Base-by-base conservation (phyloP, 163 green algal species). In the Volvox carteri region DNA sequence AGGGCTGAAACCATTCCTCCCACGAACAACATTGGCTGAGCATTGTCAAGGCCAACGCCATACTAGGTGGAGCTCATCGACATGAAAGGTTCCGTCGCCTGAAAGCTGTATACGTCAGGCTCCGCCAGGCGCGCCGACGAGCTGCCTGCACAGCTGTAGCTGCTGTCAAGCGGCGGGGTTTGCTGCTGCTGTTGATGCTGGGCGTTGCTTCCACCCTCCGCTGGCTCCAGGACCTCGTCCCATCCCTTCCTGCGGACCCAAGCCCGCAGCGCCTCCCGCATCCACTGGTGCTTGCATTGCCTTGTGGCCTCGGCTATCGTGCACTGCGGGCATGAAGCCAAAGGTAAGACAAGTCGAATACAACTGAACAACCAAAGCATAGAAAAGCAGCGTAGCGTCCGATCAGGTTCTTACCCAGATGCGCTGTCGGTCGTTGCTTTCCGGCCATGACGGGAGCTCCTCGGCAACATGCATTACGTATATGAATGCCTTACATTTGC, bases 401-500 rank as follows among this genome's bases (percentile, higher is more conserved):
- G n/a, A n/a, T n/a, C n/a, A n/a, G n/a, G 18, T 28, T 41, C 95
- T 90, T 80, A 98, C 95, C 96, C 96, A 98, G 30, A 93, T 70
- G 62, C 96, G 94, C 58, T 92, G 78, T 0, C 96, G 87, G 78
- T 96, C 86, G 1, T 68, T 62, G 19, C 77, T 80, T 86, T 98
- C 96, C 8, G 96, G 96, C 96, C 96, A 98, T 23, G 77, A 76
- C 4, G 94, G 76, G 58, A 98, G 92, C 92, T 96, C 95, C 92
- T 98, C 96, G 1, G 72, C 85, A 2, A 98, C 96, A 9, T 93
- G 87, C 93, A 99, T 92, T 2, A 95, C 92, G 70, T 95, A 97
- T 2, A 85, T 79, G 76, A 78, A 78, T 18, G 76, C 83, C 68
- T 83, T 88, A 44, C 85, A 90, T 33, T 30, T 50, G 5, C 75